Conservation (phyloP, 305 asterid species). For the Euphrasia arctica region DNA sequence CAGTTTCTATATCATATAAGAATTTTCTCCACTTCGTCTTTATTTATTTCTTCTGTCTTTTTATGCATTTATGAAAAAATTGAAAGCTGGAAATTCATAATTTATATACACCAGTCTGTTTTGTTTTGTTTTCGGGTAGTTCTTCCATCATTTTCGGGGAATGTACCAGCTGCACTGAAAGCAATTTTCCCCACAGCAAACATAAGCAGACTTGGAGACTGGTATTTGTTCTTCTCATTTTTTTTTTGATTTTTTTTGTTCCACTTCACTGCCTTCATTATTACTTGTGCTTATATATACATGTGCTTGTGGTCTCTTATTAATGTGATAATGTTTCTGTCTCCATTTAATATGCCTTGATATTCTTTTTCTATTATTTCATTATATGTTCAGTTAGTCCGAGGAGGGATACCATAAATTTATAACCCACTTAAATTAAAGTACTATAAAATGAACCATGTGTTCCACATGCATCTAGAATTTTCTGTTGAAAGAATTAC, state of each 20-base stretch:
- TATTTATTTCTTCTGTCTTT: constrained; percentile 1
- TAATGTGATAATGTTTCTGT: too few species aligned
- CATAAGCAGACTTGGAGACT: constrained; percentile 88
- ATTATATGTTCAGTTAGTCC: neutral
- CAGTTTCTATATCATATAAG: constrained; percentile 16
- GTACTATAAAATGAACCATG: constrained; percentile 5
- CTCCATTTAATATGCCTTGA: neutral
- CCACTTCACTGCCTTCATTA: constrained; percentile 13
- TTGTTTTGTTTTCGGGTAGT: constrained; percentile 39
- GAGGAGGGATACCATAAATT: neutral
- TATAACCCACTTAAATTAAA: neutral
- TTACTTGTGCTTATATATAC: neutral
- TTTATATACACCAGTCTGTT: neutral
- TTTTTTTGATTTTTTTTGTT: constrained; percentile 13
- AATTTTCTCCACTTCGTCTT: neutral
- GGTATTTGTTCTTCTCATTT: constrained; percentile 44
- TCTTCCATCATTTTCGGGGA: constrained; percentile 98
- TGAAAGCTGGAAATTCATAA: neutral
- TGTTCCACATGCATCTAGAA: neutral
- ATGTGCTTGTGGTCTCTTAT: neutral
- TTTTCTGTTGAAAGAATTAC: constrained; percentile 2
- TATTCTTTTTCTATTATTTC: constrained; percentile 12
- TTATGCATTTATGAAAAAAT: constrained; percentile 18
- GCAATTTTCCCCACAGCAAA: constrained; percentile 75
- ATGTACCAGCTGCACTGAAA: constrained; percentile 90